Evolutionary conservation across 495 filamentous ascomycete genomes (phyloP).

Genomic region (Trichoderma asperelloides): DNA sequence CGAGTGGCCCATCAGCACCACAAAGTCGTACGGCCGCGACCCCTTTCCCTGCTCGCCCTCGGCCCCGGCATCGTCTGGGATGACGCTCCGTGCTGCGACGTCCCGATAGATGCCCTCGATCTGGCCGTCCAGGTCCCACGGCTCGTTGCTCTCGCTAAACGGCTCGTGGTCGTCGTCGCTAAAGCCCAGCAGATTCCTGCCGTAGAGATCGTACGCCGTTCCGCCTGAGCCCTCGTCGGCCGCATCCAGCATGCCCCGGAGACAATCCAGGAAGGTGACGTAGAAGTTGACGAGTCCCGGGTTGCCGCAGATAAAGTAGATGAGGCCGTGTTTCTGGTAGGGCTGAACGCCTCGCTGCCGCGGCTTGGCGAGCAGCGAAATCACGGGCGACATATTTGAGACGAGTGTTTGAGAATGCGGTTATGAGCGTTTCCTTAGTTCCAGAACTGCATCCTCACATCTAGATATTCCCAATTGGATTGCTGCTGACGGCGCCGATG

Average conservation of each 20-base stretch:
- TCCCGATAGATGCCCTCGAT: constrained; percentile 39
- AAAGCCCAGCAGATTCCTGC: constrained; percentile 68
- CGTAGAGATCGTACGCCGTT: constrained; percentile 49
- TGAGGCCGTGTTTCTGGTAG: constrained; percentile 17
- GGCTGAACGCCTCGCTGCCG: neutral
- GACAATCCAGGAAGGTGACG: constrained; percentile 47
- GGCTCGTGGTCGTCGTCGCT: constrained; percentile 36
- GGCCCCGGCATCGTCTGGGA: constrained; percentile 12
- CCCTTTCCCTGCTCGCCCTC: neutral
- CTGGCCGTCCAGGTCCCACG: constrained; percentile 52
- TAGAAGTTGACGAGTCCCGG: constrained; percentile 84
- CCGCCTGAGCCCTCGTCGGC: neutral
- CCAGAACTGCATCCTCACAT: too few relatives aligned
- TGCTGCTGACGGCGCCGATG: neutral
- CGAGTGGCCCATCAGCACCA: constrained; percentile 77
- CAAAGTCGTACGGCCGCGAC: constrained; percentile 32
- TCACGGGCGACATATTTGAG: neutral
- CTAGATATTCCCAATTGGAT: too few relatives aligned
- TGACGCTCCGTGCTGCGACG: constrained; percentile 21
- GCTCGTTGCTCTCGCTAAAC: constrained; percentile 24
- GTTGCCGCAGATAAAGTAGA: constrained; percentile 74
- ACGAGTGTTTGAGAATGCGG: neutral
- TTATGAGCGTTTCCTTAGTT: neutral
- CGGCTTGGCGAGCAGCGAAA: neutral
- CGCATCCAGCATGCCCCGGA: constrained; percentile 29